Evolutionary conservation across 2,329 filamentous ascomycete species (phyloP).

Genomic region (Colletotrichum euphorbiae): DNA sequence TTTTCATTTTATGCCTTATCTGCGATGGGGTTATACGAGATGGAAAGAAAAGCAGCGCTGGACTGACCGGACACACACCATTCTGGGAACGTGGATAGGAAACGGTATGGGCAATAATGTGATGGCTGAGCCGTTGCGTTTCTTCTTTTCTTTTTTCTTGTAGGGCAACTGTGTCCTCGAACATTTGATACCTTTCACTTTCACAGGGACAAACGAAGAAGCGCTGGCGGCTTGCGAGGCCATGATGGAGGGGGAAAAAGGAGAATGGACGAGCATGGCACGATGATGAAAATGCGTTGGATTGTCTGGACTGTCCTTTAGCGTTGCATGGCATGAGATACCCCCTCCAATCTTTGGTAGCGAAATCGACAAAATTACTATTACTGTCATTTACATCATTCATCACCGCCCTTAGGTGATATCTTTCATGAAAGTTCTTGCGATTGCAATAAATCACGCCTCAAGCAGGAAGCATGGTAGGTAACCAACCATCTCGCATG

Average conservation of each 20-base stretch:
- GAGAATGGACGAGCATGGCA: slow-evolving; percentile 17
- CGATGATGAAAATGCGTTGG: slow-evolving; percentile 32
- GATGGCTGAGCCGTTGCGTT: slow-evolving; percentile 35
- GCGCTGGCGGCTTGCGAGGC: slow-evolving; percentile 18
- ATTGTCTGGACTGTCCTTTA: slow-evolving; percentile 37
- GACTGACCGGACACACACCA: slow-evolving; percentile 14
- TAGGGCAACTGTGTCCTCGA: no score
- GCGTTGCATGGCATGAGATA: slow-evolving; percentile 39
- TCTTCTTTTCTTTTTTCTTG: slow-evolving; percentile 3
- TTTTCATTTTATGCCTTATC: slow-evolving; percentile 16
- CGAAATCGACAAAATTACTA: slow-evolving; percentile 5
- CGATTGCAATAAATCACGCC: no score
- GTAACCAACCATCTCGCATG: no score
- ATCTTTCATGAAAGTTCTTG: no score
- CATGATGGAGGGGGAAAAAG: slow-evolving; percentile 2
- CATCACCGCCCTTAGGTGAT: no score
- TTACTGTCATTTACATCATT: no score
- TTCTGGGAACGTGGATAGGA: neutral
- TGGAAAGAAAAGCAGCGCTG: slow-evolving; percentile 19
- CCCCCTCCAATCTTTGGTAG: slow-evolving; percentile 35
- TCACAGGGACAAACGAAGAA: slow-evolving; percentile 4
- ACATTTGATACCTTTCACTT: neutral
- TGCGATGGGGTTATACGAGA: slow-evolving; percentile 15
- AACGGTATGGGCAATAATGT: slow-evolving; percentile 18
- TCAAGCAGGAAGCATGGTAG: no score